Base-by-base conservation (phyloP, 495 filamentous ascomycete species). In the Evernia prunastri region DNA sequence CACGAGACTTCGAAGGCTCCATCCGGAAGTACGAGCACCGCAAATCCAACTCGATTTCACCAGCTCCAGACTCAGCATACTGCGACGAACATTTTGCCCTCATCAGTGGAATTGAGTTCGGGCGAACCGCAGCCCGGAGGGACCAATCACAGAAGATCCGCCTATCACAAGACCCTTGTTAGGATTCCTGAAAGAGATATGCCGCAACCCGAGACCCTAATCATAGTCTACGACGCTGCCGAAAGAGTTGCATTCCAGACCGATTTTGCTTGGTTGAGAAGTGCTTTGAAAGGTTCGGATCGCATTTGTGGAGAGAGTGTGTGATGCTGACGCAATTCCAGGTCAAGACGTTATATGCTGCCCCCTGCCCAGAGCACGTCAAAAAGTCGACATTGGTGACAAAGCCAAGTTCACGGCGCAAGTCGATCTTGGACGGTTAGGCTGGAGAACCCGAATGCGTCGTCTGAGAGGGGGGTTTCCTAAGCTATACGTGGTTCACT, bases 161-260 rank as follows among this genome's bases (percentile, higher is more conserved):
- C 3, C 33, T 5, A 10, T 10, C 4, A 18, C 9, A 13, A 59
- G 2, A 59, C 3, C 7, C 0, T 37, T 27, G 23, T 27, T 9
- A 12, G 11, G 12, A 17, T 17, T 6, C 2, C 18, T n/a, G 20
- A 31, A 31, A 1, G 20, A 23, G 2, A 33, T 20, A 59, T 20
- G 11, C 59, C n/a, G 31, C 2, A n/a, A 12, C 36, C 27, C 1
- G 20, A 51, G 4, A 53, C 29, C 13, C 18, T 11, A 18, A 54
- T 61, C 11, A 54, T 61, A 53, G 49, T 54, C 1, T 61, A 61
- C 29, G 31, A 54, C n/a, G 25, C 37, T 12, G 29, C 39, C 11
- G 18, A 49, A 31, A 39, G 18, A 13, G 31, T 37, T 13, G 60
- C 31, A 15, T 61, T 11, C 12, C 31, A 17, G 31, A 54, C 51